A percentile compares a stretch with the other conserved stretches of the same genome.
phyloP scores from a whole-genome alignment of 2,329 filamentous ascomycete genomes.

The Cladophialophora immunda region DNA sequence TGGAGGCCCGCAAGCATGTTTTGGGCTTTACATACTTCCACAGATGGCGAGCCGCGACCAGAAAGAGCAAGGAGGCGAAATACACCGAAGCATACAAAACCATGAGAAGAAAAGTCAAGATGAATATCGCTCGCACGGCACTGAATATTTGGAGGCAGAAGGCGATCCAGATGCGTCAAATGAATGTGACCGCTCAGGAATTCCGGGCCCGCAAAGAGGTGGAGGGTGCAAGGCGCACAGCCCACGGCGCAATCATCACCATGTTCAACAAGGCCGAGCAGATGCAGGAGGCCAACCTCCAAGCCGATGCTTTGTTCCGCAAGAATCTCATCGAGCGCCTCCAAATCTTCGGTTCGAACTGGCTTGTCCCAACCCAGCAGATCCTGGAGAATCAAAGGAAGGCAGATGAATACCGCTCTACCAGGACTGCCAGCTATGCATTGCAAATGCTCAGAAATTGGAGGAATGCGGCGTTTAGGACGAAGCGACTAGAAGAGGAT shows the following conservation, averaged over 20 bases:
- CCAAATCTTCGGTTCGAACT: conserved; percentile 32
- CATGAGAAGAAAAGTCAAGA: conserved; percentile 35
- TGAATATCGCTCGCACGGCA: conserved; percentile 32
- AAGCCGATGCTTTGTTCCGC: conserved; percentile 25
- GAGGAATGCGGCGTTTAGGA: conserved; percentile 30
- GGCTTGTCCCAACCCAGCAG: conserved; percentile 31
- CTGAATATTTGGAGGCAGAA: conserved; percentile 31
- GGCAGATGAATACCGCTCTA: conserved; percentile 35
- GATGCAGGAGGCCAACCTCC: conserved; percentile 17
- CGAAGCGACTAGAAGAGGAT: conserved; percentile 33
- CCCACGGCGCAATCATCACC: conserved; percentile 28
- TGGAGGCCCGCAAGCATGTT: conserved; percentile 24
- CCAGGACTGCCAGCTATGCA: conserved; percentile 28
- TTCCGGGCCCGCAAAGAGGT: conserved; percentile 28
- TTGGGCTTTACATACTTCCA: conserved; percentile 27
- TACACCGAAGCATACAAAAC: conserved; percentile 33
- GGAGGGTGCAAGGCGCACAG: conserved; percentile 25
- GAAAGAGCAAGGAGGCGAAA: conserved; percentile 28
- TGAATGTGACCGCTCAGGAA: conserved; percentile 29
- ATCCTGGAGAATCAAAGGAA: conserved; percentile 29
- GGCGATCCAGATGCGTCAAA: conserved; percentile 20
- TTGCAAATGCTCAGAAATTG: conserved; percentile 26
- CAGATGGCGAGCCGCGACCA: conserved; percentile 25
- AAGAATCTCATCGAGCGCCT: conserved; percentile 25
- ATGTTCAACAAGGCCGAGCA: conserved; percentile 33